These are phyloP conservation scores for Mrakiaceae sp. DNA, from an alignment of 1,284 basidiomycete genomes.

Conservation along the genomic window DNA sequence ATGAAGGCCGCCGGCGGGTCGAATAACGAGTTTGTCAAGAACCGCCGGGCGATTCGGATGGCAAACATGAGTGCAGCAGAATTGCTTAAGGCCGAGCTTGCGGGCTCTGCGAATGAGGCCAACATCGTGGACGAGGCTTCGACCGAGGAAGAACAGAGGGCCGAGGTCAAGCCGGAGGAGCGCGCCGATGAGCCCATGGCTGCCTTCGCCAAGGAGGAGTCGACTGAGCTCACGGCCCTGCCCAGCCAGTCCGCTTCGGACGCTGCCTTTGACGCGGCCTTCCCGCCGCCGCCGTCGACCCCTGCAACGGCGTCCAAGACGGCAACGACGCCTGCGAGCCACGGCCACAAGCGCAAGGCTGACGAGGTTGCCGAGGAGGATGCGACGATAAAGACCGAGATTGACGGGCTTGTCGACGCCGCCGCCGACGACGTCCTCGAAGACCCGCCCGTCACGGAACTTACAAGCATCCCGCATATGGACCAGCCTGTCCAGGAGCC, in stretches of 20 bases:
- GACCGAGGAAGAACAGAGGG: slow-evolving; percentile 17
- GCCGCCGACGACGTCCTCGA: slow-evolving; percentile 26
- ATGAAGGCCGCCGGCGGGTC: slow-evolving; percentile 53
- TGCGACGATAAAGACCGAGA: slow-evolving; percentile 10
- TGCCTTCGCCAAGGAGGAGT: slow-evolving; percentile 10
- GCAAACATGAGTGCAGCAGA: slow-evolving; percentile 95
- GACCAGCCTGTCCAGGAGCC: slow-evolving; percentile 38
- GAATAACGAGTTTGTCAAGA: slow-evolving; percentile 75
- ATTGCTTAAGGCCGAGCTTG: slow-evolving; percentile 80
- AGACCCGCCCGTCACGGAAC: slow-evolving; percentile 34
- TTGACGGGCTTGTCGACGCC: slow-evolving; percentile 22
- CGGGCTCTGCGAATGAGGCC: slow-evolving; percentile 35
- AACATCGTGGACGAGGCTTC: slow-evolving; percentile 19
- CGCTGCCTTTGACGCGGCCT: slow-evolving; percentile 21
- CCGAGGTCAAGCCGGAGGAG: slow-evolving; percentile 19
- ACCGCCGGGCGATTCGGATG: slow-evolving; percentile 77
- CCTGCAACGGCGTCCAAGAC: slow-evolving; percentile 28
- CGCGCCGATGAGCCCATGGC: slow-evolving; percentile 17
- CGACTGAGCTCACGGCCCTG: slow-evolving; percentile 15
- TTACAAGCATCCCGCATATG: slow-evolving; percentile 29
- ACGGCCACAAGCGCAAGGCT: slow-evolving; percentile 57
- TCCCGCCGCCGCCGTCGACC: slow-evolving; percentile 24
- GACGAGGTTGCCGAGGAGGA: slow-evolving; percentile 37
- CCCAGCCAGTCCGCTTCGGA: slow-evolving; percentile 10
- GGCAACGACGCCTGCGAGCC: slow-evolving; percentile 21